Conservation (phyloP, 2,329 filamentous ascomycete genomes). For the Xylaria sp. region DNA sequence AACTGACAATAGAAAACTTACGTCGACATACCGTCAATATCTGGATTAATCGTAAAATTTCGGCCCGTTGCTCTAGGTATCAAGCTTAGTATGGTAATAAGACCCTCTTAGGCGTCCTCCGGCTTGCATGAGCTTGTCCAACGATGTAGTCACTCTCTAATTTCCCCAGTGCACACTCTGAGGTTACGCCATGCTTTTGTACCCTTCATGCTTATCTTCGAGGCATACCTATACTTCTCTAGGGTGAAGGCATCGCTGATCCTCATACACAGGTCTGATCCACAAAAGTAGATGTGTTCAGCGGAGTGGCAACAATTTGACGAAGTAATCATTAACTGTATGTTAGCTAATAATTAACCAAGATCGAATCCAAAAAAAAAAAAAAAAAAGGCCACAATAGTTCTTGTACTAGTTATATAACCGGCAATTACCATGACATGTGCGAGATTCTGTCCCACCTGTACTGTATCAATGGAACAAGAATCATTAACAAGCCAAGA, state of each 20-base stretch:
- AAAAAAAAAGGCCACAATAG: not conserved
- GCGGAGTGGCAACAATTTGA: no score
- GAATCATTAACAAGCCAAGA: not conserved
- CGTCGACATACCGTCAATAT: not conserved
- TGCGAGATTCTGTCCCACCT: constrained; percentile 8
- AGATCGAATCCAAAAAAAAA: not conserved
- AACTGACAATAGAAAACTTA: constrained; percentile 3
- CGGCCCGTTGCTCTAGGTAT: not conserved
- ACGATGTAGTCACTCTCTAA: constrained; percentile 25
- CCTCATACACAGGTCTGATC: not conserved
- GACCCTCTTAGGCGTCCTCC: not conserved
- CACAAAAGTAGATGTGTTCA: not conserved
- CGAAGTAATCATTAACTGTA: not conserved
- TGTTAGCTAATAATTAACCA: not conserved
- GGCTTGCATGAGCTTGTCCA: constrained; percentile 22
- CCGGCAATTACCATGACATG: constrained; percentile 3
- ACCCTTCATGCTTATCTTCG: not conserved
- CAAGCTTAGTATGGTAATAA: not conserved
- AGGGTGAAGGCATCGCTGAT: not conserved
- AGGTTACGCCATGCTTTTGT: not conserved
- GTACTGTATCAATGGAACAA: not conserved
- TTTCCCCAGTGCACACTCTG: not conserved
- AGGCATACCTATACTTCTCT: not conserved
- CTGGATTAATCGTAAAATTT: not conserved
- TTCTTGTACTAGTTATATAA: not conserved